A percentile compares a stretch with the other conserved stretches of the same genome.
phyloP scores from a whole-genome alignment of 2,329 filamentous ascomycete species.

The Alternaria novae-zelandiae region DNA sequence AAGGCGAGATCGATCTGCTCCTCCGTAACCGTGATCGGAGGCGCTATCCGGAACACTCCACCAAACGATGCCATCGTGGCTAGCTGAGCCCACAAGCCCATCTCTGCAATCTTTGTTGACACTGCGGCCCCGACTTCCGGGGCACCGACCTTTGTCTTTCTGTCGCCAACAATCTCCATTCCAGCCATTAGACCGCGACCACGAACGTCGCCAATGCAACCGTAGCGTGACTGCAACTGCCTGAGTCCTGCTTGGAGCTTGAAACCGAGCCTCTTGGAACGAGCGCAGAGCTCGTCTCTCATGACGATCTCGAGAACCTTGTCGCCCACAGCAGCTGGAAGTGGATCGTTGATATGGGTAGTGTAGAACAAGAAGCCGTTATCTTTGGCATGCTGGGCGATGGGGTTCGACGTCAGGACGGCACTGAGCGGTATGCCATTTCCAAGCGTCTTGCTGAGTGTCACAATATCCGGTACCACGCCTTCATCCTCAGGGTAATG shows the following conservation, averaged over 20 bases:
- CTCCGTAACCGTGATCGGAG: constrained; percentile 63
- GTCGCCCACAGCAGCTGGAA: constrained; percentile 65
- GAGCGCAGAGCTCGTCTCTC: constrained; percentile 60
- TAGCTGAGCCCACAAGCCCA: constrained; percentile 65
- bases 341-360: constrained; percentile 68
- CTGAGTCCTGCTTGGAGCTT: constrained; percentile 58
- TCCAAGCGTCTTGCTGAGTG: constrained; percentile 66
- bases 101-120: constrained; percentile 56
- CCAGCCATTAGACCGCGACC: constrained; percentile 65
- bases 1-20: constrained; percentile 56
- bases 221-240: constrained; percentile 58
- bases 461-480: constrained; percentile 61
- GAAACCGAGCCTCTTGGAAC: constrained; percentile 54
- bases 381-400: constrained; percentile 58
- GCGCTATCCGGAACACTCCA: constrained; percentile 65
- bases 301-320: constrained; percentile 69
- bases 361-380: constrained; percentile 64
- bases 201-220: constrained; percentile 67
- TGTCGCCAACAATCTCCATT: constrained; percentile 63
- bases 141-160: constrained; percentile 56
- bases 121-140: constrained; percentile 57
- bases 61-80: constrained; percentile 54
- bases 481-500: constrained; percentile 37
- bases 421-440: constrained; percentile 66
- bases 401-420: constrained; percentile 62